phyloP scores from a whole-genome alignment of 192 early-diverging fungal genomes.

The Coemansia sp. region DNA sequence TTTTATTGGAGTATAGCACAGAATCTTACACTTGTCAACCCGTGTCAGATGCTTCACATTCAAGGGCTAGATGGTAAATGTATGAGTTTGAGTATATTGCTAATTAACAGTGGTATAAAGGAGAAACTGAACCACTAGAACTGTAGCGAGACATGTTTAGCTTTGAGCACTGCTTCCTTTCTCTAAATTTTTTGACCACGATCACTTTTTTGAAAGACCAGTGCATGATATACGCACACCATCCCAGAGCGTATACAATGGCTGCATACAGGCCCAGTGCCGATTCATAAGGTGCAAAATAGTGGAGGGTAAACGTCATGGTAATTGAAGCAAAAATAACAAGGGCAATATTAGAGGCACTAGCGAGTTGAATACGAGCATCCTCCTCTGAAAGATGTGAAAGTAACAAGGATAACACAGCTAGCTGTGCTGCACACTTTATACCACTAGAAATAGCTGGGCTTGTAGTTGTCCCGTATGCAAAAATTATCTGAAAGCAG shows the following conservation, averaged over 20 bases:
- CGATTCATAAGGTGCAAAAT: background rate
- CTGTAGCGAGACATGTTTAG: no score
- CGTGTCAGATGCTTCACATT: no score
- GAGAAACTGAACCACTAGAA: background rate
- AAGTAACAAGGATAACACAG: background rate
- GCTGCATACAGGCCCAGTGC: conserved; percentile 1
- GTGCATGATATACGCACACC: background rate
- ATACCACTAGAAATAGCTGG: background rate
- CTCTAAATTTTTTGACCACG: background rate
- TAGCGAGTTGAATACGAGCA: background rate
- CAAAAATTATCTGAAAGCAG: background rate
- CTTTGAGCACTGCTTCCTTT: background rate
- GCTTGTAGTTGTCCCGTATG: background rate
- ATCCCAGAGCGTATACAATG: background rate
- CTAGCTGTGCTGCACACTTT: background rate
- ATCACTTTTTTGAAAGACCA: background rate
- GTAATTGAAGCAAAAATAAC: background rate
- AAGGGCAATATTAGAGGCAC: background rate
- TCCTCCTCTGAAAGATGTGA: background rate
- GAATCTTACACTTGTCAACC: no score
- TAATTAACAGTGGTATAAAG: background rate
- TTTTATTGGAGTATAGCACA: no score
- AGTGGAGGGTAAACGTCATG: background rate
- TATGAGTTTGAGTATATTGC: background rate
- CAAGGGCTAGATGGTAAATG: no score